phyloP scores from a whole-genome alignment of 768 basidiomycete genomes.

The Rhodotorula diobovata region DNA sequence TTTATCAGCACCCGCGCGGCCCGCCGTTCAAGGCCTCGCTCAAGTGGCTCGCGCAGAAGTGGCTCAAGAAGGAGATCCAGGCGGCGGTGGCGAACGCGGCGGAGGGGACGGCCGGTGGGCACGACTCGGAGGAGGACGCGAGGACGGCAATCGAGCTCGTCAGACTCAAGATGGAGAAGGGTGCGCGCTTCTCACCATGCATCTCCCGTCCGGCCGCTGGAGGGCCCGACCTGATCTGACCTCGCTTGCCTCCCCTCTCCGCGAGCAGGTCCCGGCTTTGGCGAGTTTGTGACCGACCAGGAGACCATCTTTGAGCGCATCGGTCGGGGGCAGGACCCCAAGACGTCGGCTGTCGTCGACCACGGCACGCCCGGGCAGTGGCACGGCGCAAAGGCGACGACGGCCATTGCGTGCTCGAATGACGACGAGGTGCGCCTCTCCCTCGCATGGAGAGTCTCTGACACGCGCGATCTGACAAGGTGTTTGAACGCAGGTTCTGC shows the following conservation, averaged over 20 bases:
- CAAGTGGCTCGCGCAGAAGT: slow-evolving; percentile 94
- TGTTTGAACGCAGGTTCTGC: slow-evolving; percentile 49
- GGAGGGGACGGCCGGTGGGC: slow-evolving; percentile 58
- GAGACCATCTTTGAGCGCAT: slow-evolving; percentile 88
- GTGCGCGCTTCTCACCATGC: slow-evolving; percentile 46
- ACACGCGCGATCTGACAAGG: too few relatives aligned
- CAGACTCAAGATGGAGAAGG: slow-evolving; percentile 70
- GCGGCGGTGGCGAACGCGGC: not conserved
- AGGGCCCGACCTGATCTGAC: slow-evolving; percentile 6
- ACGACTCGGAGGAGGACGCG: slow-evolving; percentile 93
- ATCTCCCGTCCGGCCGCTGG: not conserved
- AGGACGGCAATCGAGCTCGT: slow-evolving; percentile 79
- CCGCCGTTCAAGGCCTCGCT: slow-evolving; percentile 89
- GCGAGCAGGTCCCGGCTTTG: slow-evolving; percentile 62
- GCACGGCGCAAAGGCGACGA: slow-evolving; percentile 79
- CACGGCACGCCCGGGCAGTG: slow-evolving; percentile 75
- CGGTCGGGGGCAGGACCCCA: slow-evolving; percentile 50
- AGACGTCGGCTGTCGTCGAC: slow-evolving; percentile 65
- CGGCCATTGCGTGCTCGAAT: slow-evolving; percentile 64
- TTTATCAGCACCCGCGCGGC: slow-evolving; percentile 89
- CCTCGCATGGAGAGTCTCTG: too few relatives aligned
- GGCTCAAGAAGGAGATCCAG: slow-evolving; percentile 87
- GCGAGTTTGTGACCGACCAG: slow-evolving; percentile 75
- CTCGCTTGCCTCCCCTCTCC: not conserved
- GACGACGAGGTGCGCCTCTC: slow-evolving; percentile 64